phyloP scores from a whole-genome alignment of 306 rosid species.

The Begonia fuchsioides region DNA sequence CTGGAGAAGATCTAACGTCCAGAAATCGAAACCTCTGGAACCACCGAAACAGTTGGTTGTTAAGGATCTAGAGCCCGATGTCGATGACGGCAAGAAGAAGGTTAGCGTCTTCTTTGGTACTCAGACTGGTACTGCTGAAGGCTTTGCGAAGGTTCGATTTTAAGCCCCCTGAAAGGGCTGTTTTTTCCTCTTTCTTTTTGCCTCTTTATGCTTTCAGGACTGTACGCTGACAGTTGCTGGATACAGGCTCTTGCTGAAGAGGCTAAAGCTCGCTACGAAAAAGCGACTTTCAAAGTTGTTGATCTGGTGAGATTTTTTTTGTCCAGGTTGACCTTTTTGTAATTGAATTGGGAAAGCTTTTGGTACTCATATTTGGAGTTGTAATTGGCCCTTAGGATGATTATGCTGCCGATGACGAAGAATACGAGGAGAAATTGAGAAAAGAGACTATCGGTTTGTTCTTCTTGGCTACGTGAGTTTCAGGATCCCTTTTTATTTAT shows the following conservation, averaged over 20 bases:
- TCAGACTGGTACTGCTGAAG: conserved; percentile 99
- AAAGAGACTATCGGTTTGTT: conserved; percentile 57
- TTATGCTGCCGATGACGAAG: conserved; percentile 75
- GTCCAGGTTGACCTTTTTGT: neutral
- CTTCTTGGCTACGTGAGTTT: conserved; percentile 89
- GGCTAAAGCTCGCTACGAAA: conserved; percentile 76
- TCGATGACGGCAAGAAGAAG: conserved; percentile 68
- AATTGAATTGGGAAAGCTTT: conserved; percentile 1
- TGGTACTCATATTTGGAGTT: neutral
- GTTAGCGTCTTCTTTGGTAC: conserved; percentile 88
- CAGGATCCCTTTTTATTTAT: neutral
- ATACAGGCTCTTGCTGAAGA: conserved; percentile 76
- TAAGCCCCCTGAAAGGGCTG: neutral
- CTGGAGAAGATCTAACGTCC: conserved; percentile 57
- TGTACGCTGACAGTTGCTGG: conserved; percentile 1
- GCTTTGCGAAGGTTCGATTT: conserved; percentile 65
- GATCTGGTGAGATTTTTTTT: conserved; percentile 52
- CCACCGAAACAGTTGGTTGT: conserved; percentile 35
- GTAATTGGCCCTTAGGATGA: conserved; percentile 48
- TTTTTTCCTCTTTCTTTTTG: no score
- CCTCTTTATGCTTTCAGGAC: neutral
- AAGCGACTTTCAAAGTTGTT: conserved; percentile 57
- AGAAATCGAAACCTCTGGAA: conserved; percentile 27
- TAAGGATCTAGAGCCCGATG: conserved; percentile 31
- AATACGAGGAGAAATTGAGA: conserved; percentile 57